Base-by-base conservation (phyloP, 805 yeast species). In the Nematodospora valgi region DNA sequence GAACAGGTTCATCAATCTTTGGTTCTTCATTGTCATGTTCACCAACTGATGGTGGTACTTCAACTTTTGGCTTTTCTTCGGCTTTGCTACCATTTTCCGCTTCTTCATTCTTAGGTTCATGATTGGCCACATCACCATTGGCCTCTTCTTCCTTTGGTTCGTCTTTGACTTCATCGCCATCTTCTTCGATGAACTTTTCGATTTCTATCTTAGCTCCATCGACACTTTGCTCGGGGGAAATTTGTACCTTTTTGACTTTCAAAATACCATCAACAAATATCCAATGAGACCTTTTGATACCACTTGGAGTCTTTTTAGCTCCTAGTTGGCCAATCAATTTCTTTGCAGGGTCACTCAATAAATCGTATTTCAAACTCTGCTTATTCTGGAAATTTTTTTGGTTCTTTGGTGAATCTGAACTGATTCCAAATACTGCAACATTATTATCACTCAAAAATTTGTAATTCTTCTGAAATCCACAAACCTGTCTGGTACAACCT, bases 401-500 rank as follows among this genome's bases (percentile, higher is more conserved):
- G 6, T 95, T 73, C 43, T 74, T 74, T 19, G 84, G 80, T n/a
- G 78, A 51, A 54, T 91, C 98, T 4, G 91, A 81, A 51, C 94
- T 82, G 32, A 91, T 57, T 0, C 98, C 98, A 48, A 74, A 79
- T 1, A 91, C 81, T 0, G 74, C 63, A 2, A 80, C 81, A 16
- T 72, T 73, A 24, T 73, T 62, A 8, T 44, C 46, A 30, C 66
- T 57, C 49, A 84, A 72, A 27, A 71, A 64, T 2, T 70, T 66
- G 55, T 63, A 80, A 47, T 76, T 76, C 45, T 76, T 80, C 48
- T 93, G 79, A 56, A 83, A 93, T 0, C 96, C 96, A 55, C 84
- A 75, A 2, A 89, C 97, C 62, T 91, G 98, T 48, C 87, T 76
- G 1, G 98, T 91, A 60, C 98, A 93, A 3, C 98, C 98, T 1